A percentile compares a stretch with the other conserved stretches of the same genome.
phyloP scores from a whole-genome alignment of 176 grass and related monocot species.

The Zea mays region DNA sequence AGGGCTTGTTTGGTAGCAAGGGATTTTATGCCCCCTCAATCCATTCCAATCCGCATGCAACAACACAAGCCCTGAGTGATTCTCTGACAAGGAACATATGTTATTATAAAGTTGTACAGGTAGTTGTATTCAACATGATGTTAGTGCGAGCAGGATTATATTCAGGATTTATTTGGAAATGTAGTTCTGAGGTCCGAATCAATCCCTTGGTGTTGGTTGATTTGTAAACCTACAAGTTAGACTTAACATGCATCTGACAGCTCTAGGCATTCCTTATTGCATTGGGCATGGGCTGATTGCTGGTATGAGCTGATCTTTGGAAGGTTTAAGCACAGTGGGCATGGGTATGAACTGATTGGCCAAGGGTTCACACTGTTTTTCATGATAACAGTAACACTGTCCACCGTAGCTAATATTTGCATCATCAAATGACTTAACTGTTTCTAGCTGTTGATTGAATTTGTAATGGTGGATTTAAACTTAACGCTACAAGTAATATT shows the following conservation, averaged over 20 bases:
- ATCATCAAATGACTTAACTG: not conserved
- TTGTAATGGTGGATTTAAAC: not conserved
- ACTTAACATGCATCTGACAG: not conserved
- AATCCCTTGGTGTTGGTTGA: not conserved
- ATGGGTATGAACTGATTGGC: not conserved
- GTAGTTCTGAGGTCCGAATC: not conserved
- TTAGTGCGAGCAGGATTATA: not conserved
- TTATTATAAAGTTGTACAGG: not conserved
- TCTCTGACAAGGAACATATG: not conserved
- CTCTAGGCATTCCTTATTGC: not conserved
- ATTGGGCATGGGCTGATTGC: not conserved
- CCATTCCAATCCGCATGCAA: no score
- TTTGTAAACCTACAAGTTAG: not conserved
- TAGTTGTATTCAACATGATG: not conserved
- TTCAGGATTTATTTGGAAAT: not conserved
- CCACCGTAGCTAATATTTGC: not conserved
- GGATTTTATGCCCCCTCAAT: no score
- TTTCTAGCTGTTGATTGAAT: not conserved
- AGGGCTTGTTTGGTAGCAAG: no score
- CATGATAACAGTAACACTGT: not conserved
- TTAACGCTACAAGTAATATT: not conserved
- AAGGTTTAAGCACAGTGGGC: not conserved
- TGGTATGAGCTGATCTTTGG: not conserved
- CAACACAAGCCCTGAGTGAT: not conserved
- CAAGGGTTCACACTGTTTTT: not conserved